Percentiles rank a stretch among this genome's conserved stretches.
phyloP scores from a whole-genome alignment of 108 stramenopile species.

The Conticribra guillardii region DNA sequence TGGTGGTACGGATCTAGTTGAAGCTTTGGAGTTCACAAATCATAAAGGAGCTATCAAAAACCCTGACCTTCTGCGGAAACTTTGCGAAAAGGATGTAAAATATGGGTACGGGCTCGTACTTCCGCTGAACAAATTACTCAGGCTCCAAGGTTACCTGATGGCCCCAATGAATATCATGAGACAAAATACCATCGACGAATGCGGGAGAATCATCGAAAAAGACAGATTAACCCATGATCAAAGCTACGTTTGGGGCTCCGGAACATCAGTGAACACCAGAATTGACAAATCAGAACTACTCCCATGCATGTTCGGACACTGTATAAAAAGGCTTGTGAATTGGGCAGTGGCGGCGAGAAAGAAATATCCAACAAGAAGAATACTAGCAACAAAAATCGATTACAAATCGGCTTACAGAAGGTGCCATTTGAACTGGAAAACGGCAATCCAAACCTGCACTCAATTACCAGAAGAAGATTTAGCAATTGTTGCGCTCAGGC shows the following conservation, averaged over 20 bases:
- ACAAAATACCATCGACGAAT: constrained; percentile 18
- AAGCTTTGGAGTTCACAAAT: background rate
- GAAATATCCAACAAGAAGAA: constrained; percentile 1
- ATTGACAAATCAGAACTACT: background rate
- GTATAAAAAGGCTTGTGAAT: background rate
- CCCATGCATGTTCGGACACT: no score
- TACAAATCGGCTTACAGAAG: constrained; percentile 19
- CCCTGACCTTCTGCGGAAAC: background rate
- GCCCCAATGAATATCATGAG: no score
- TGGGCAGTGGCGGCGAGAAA: background rate
- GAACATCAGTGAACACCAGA: constrained; percentile 10
- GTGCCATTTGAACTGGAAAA: background rate
- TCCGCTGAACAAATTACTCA: background rate
- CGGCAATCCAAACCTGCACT: constrained; percentile 6
- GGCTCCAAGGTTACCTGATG: background rate
- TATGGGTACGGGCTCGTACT: constrained; percentile 10
- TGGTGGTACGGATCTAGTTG: background rate
- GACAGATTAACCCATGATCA: constrained; percentile 23
- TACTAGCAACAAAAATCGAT: constrained; percentile 4
- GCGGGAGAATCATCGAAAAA: constrained; percentile 1
- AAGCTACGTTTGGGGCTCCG: constrained; percentile 1
- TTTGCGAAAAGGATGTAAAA: constrained; percentile 2
- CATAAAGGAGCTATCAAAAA: constrained; percentile 16
- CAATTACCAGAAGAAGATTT: constrained; percentile 1
- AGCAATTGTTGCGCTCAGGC: constrained; percentile 1